Percentiles rank a stretch among this genome's conserved stretches.
phyloP scores from a whole-genome alignment of 2,329 filamentous ascomycete genomes.

The Ceratocystis variospora region DNA sequence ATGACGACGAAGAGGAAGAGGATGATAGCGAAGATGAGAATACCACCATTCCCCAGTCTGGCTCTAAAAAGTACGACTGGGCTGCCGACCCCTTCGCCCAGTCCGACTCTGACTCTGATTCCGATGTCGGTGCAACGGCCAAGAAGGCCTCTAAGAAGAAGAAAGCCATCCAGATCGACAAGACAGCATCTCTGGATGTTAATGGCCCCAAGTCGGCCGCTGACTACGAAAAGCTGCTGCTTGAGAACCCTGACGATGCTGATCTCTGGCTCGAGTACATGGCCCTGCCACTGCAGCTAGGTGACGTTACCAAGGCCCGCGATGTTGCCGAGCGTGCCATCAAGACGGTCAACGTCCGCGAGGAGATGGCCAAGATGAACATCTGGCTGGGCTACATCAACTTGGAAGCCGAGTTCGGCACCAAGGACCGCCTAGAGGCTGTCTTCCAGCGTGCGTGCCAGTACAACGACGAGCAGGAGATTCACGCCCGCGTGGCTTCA shows the following conservation, averaged over 20 bases:
- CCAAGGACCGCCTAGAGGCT: constrained; percentile 65
- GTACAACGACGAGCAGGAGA: constrained; percentile 82
- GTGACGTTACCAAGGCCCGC: constrained; percentile 75
- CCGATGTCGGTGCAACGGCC: constrained; percentile 37
- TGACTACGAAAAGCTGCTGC: constrained; percentile 85
- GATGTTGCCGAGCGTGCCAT: constrained; percentile 84
- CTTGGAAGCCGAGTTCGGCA: constrained; percentile 81
- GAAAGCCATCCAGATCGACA: constrained; percentile 67
- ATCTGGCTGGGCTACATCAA: constrained; percentile 93
- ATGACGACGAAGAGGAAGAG: constrained; percentile 27
- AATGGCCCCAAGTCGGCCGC: constrained; percentile 78
- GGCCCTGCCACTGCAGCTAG: constrained; percentile 92
- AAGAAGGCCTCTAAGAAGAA: constrained; percentile 55
- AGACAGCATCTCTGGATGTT: constrained; percentile 79
- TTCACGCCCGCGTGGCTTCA: constrained; percentile 77
- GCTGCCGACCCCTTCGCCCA: constrained; percentile 54
- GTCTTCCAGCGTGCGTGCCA: constrained; percentile 87
- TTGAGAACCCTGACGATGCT: constrained; percentile 88
- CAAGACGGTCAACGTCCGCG: constrained; percentile 77
- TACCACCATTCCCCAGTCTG: constrained; percentile 27
- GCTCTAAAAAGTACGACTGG: constrained; percentile 81
- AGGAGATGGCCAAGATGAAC: constrained; percentile 86
- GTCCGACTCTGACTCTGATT: constrained; percentile 38
- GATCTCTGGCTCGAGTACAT: constrained; percentile 93
- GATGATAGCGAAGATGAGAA: constrained; percentile 27